Conservation (phyloP, 2,329 filamentous ascomycete species). For the Helminthosporium solani region DNA sequence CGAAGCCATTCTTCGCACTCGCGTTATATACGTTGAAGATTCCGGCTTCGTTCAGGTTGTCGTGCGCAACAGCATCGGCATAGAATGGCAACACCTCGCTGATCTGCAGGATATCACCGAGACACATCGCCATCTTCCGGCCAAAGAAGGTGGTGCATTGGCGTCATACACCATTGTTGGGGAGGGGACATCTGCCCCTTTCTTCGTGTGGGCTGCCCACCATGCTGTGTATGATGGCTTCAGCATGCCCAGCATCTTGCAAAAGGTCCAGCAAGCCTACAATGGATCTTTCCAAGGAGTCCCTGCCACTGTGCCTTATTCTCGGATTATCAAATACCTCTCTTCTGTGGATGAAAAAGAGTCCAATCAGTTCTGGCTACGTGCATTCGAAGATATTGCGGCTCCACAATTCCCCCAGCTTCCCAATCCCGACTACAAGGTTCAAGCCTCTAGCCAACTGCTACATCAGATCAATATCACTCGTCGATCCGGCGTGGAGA, state of each 20-base stretch:
- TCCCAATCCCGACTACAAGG: slow-evolving; percentile 33
- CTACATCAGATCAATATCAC: slow-evolving; percentile 20
- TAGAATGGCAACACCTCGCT: slow-evolving; percentile 20
- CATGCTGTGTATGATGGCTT: slow-evolving; percentile 43
- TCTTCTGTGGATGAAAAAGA: slow-evolving; percentile 25
- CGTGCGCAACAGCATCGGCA: slow-evolving; percentile 16
- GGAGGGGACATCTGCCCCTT: slow-evolving; percentile 13
- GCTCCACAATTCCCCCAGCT: slow-evolving; percentile 35
- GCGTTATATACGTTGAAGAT: slow-evolving; percentile 36
- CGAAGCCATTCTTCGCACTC: slow-evolving; percentile 51
- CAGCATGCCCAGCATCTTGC: slow-evolving; percentile 29
- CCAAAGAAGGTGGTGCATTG: slow-evolving; percentile 28
- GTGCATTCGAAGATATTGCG: slow-evolving; percentile 27
- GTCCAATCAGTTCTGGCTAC: slow-evolving; percentile 31
- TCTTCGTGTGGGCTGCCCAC: slow-evolving; percentile 41
- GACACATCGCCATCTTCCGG: slow-evolving; percentile 28
- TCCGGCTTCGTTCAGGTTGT: slow-evolving; percentile 38
- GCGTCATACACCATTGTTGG: slow-evolving; percentile 27
- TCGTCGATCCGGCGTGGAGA: slow-evolving; percentile 23
- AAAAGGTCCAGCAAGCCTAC: slow-evolving; percentile 29
- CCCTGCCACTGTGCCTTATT: slow-evolving; percentile 27
- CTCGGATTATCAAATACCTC: slow-evolving; percentile 36
- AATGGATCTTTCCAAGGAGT: slow-evolving; percentile 7
- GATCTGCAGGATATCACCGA: slow-evolving; percentile 28
- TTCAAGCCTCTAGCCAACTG: slow-evolving; percentile 31